Base-by-base conservation (phyloP, 768 basidiomycete genomes). In the Podaxis sp. region DNA sequence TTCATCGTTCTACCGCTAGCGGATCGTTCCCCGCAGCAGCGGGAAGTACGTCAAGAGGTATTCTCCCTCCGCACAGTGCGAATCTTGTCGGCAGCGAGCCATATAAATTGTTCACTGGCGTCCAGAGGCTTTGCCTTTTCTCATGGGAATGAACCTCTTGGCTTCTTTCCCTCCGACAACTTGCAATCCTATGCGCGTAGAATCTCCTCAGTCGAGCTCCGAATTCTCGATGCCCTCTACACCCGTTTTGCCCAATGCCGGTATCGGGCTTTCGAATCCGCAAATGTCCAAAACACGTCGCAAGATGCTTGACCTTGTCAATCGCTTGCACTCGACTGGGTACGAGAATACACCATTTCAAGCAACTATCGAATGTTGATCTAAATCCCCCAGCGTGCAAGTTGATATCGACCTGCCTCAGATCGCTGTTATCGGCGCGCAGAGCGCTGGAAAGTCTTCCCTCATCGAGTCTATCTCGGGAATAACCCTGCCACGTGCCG, bases 401-500 rank as follows among this genome's bases (percentile, higher is more conserved):
- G 75, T 80, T 11, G 87, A 91, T 57, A 83, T 93, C 9, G 88
- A 90, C 66, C 73, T 91, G 0, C 90, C 90, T 0, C 83, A 85
- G 65, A 90, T 92, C 29, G 86, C 85, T 0, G 90, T 91, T 51
- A 82, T 90, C 12, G 90, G 90, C 0, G 81, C 80, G 1, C 86
- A 88, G 65, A 85, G 83, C 57, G 84, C 83, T 0, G 87, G 86
- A 0, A 88, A 88, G 63, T 86, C 85, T 0, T 88, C 86, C 0
- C 76, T 87, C 15, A 86, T 88, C 9, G 87, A 88, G 65, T 79
- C 85, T 0, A 86, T 88, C 58, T 85, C 85, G 0, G 84, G 85
- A 0, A 78, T 87, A n/a, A 83, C 78, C 0, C 74, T 91, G 0
- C 89, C 90, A n/a, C 59, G 64, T 0, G 56, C 59, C 1, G 50